phyloP scores from a whole-genome alignment of 495 filamentous ascomycete species.

The Baudoinia panamericana region DNA sequence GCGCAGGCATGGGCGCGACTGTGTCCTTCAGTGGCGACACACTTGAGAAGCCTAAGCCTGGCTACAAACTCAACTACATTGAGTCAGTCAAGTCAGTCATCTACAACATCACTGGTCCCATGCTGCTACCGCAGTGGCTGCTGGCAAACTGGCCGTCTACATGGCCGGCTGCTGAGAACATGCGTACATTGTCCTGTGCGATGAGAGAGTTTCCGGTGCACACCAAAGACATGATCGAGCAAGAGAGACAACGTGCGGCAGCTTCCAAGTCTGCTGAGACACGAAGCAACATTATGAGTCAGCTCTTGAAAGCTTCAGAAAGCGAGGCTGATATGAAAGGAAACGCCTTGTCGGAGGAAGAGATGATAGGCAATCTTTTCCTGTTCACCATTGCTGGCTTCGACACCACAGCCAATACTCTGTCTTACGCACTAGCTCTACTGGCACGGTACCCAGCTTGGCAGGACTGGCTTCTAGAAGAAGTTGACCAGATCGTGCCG shows the following conservation, averaged over 20 bases:
- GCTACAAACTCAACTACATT: slow-evolving; percentile 23
- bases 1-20: slow-evolving; percentile 23
- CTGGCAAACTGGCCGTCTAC: slow-evolving; percentile 20
- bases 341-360: slow-evolving; percentile 29
- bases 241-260: slow-evolving; percentile 24
- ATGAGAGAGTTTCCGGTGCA: slow-evolving; percentile 21
- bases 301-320: slow-evolving; percentile 29
- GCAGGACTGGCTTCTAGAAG: slow-evolving; percentile 38
- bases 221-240: slow-evolving; percentile 26
- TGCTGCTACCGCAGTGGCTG: slow-evolving; percentile 23
- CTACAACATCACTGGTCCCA: slow-evolving; percentile 16
- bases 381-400: slow-evolving; percentile 43
- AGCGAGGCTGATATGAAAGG: slow-evolving; percentile 8
- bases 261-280: slow-evolving; percentile 15
- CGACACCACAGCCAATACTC: slow-evolving; percentile 41
- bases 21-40: slow-evolving; percentile 19
- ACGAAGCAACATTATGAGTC: slow-evolving; percentile 23
- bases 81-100: slow-evolving; percentile 22
- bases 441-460: slow-evolving; percentile 36
- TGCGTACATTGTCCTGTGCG: slow-evolving; percentile 18
- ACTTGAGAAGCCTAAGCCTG: slow-evolving; percentile 15
- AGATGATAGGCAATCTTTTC: slow-evolving; percentile 42
- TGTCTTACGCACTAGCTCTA: slow-evolving; percentile 37
- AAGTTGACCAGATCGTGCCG: slow-evolving; percentile 26
- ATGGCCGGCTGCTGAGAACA: slow-evolving; percentile 19